A percentile compares a stretch with the other conserved stretches of the same genome.
These are phyloP conservation scores for Glycine tomentella DNA, from an alignment of 306 rosid genomes.

Conservation along the genomic window DNA sequence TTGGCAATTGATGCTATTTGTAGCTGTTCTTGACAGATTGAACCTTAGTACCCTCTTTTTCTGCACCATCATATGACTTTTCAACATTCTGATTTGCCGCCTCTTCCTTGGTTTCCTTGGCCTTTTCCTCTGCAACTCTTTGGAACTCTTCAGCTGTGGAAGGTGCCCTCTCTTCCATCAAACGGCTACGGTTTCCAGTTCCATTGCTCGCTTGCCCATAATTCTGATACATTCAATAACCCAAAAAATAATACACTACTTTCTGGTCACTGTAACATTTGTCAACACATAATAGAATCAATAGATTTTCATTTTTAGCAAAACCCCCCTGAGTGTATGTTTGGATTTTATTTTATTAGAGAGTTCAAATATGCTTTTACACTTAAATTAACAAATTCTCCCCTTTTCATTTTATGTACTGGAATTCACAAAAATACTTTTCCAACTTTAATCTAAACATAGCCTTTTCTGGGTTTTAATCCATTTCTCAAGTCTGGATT, in stretches of 20 bases:
- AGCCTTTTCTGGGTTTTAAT: too few relatives aligned
- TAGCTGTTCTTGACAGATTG: not conserved
- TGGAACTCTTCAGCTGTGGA: conserved; percentile 57
- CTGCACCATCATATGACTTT: not conserved
- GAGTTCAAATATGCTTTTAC: too few relatives aligned
- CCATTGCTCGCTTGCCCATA: conserved; percentile 45
- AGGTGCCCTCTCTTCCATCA: conserved; percentile 56
- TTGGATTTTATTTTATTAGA: too few relatives aligned
- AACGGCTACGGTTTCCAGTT: conserved; percentile 26
- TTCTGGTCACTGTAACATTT: too few relatives aligned
- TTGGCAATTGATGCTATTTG: too few relatives aligned
- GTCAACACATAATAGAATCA: too few relatives aligned
- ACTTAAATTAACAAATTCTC: too few relatives aligned
- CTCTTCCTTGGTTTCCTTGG: conserved; percentile 38
- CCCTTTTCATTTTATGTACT: too few relatives aligned
- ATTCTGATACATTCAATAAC: conserved; percentile 31
- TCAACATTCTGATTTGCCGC: conserved; percentile 6
- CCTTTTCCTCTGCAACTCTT: conserved; percentile 56
- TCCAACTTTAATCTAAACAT: too few relatives aligned
- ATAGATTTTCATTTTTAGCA: too few relatives aligned
- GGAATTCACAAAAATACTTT: too few relatives aligned
- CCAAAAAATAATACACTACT: too few relatives aligned
- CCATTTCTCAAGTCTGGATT: not conserved
- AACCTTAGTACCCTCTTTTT: conserved; percentile 30
- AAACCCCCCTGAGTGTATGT: not conserved